phyloP scores from a whole-genome alignment of 75 land plant species.

The Chamaecyparis obtusa region DNA sequence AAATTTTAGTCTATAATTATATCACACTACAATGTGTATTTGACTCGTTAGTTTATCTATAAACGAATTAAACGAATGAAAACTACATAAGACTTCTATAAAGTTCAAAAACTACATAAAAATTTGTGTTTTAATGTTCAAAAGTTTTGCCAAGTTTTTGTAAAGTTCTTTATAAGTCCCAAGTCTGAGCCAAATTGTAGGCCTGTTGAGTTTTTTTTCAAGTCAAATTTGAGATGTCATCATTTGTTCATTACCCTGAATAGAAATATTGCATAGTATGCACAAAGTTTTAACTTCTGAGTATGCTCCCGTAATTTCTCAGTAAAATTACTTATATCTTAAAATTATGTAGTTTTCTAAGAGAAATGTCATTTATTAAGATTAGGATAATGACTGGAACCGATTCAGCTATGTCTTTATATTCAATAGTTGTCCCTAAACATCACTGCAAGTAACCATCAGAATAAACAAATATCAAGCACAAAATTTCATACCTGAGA shows the following conservation, averaged over 20 bases:
- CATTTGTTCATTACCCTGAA: neutral
- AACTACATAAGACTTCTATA: too few relatives aligned
- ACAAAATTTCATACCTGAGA: conserved; percentile 44
- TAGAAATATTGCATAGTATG: neutral
- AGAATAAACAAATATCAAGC: neutral
- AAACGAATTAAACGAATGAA: too few relatives aligned
- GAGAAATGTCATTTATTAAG: neutral
- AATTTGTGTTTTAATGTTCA: too few relatives aligned
- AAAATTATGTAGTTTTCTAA: neutral
- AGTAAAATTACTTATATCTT: neutral
- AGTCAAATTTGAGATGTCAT: neutral
- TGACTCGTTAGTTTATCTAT: too few relatives aligned
- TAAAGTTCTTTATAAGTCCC: too few relatives aligned
- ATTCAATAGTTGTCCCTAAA: neutral
- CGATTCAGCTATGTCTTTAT: neutral
- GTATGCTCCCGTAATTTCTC: neutral
- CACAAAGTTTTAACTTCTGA: neutral
- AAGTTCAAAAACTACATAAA: too few relatives aligned
- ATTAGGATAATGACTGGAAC: neutral
- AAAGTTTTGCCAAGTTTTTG: too few relatives aligned
- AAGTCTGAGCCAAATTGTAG: too few relatives aligned
- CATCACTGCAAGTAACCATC: neutral
- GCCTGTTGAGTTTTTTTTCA: neutral
- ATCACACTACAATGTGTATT: too few relatives aligned
- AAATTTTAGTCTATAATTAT: too few relatives aligned